Evolutionary conservation across 257 asterid genomes (phyloP).

Genomic region (Nicotiana obtusifolia): DNA sequence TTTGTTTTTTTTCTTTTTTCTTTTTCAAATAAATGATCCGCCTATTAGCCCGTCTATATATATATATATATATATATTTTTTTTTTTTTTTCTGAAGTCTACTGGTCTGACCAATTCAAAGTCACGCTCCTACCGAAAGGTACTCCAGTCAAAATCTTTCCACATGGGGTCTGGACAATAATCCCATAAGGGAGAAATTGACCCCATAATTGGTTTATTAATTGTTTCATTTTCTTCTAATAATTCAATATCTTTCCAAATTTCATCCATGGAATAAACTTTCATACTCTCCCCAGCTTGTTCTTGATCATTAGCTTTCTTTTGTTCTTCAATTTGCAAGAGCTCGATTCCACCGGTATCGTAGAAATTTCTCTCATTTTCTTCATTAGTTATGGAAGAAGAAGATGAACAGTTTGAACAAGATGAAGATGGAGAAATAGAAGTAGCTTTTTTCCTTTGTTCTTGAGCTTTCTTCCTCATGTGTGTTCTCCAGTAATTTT

Average conservation of each 20-base stretch:
- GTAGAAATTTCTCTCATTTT: constrained; percentile 44
- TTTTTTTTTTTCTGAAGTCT: not conserved
- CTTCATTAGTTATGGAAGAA: constrained; percentile 18
- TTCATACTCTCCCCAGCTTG: constrained; percentile 24
- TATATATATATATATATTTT: too few relatives aligned
- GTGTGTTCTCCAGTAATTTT: constrained; percentile 91
- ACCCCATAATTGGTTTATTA: constrained; percentile 26
- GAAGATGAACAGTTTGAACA: constrained; percentile 39
- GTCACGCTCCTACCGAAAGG: not conserved
- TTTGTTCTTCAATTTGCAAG: constrained; percentile 2
- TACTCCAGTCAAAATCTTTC: constrained; percentile 19
- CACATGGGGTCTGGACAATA: constrained; percentile 41
- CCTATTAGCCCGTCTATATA: not conserved
- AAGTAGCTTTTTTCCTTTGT: constrained; percentile 39
- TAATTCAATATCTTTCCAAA: constrained; percentile 75
- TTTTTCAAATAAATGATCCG: not conserved
- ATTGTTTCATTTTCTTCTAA: constrained; percentile 30
- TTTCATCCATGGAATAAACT: constrained; percentile 67
- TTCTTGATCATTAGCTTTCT: constrained; percentile 20
- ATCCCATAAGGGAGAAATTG: constrained; percentile 53
- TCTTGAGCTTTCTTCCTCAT: constrained; percentile 86
- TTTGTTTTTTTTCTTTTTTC: not conserved
- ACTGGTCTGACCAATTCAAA: not conserved
- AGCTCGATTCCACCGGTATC: constrained; percentile 51
- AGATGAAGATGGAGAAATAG: constrained; percentile 28